These are phyloP conservation scores for Yamadazyma ubonensis DNA, from an alignment of 805 yeast species.

Conservation along the genomic window DNA sequence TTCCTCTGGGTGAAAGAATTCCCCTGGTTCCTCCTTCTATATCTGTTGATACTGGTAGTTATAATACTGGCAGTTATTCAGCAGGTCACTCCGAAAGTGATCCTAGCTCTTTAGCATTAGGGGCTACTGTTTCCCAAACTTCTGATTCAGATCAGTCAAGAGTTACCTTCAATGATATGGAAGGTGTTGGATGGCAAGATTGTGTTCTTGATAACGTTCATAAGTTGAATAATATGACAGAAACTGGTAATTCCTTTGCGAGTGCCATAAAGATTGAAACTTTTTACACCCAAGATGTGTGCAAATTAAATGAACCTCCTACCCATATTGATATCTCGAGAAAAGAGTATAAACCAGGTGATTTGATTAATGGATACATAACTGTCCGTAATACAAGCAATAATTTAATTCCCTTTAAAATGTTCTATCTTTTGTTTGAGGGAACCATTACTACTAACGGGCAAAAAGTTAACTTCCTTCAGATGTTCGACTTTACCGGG, in stretches of 20 bases:
- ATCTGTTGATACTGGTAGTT: not conserved
- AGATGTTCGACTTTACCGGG: constrained; percentile 53
- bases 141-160: not conserved
- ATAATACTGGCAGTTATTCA: not conserved
- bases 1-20: not conserved
- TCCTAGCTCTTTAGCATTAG: not conserved
- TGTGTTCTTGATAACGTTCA: constrained; percentile 40
- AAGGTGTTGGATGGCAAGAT: constrained; percentile 29
- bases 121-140: not conserved
- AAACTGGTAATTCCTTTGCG: constrained; percentile 26
- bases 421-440: constrained; percentile 59
- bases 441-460: constrained; percentile 33
- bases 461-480: constrained; percentile 33
- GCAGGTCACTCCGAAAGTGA: not conserved
- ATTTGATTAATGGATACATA: constrained; percentile 58
- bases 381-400: constrained; percentile 41
- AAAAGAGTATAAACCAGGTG: constrained; percentile 65
- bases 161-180: constrained; percentile 29
- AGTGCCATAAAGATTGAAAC: constrained; percentile 27
- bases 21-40: not conserved
- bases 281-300: constrained; percentile 35
- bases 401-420: constrained; percentile 53
- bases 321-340: constrained; percentile 29
- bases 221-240: constrained; percentile 31
- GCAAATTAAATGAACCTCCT: constrained; percentile 26